Evolutionary conservation across 2,329 filamentous ascomycete genomes (phyloP), one percentile per base, ranked within the genome.

Genomic region (Fusarium paranaense): DNA sequence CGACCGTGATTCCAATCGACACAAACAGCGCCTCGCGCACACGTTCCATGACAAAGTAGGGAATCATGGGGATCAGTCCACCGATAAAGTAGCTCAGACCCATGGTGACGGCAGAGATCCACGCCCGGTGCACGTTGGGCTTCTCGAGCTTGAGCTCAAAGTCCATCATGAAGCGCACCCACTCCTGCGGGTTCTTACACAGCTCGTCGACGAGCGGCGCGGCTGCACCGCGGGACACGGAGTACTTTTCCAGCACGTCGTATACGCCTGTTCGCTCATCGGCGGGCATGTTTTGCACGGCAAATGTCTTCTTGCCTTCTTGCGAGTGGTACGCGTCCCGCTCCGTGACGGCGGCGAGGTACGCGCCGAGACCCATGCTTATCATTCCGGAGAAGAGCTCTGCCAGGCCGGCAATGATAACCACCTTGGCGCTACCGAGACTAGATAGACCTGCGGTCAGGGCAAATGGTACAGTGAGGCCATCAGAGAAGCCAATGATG

Each of bases 401-500:
- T 6, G 93, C 93, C 33, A 94, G 85, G 8, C 93, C 93, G 61
- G 91, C 93, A 72, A 93, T 90, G 67, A 96, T 90, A 73, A 93
- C 91, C 5, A 92, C 88, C 58, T 87, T 88, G 35, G 90, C 91
- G 79, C 90, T 86, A n/a, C 91, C 91, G 54, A 93, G 84, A 60
- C 87, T 88, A 3, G 90, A 91, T 2, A 95, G 86, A 16, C 93
- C 93, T 0, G 94, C 93, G 0, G 92, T 95, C 40, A 95, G 85
- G 18, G 93, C 93, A 76, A 95, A 95, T 0, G 93, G 93, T 0
- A 95, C 93, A 0, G 93, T 95, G 75, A 95, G 87, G 18, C 93
- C 93, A 78, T 95, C 93, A 1, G 93, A 92, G 76, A 95, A 91
- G 62, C 93, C 93, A 75, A 95, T 92, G 69, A 93, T 94, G 71